Evolutionary conservation across 2,329 filamentous ascomycete genomes (phyloP), one percentile per base, ranked within the genome.

Genomic region (Hypoxylon sp.): DNA sequence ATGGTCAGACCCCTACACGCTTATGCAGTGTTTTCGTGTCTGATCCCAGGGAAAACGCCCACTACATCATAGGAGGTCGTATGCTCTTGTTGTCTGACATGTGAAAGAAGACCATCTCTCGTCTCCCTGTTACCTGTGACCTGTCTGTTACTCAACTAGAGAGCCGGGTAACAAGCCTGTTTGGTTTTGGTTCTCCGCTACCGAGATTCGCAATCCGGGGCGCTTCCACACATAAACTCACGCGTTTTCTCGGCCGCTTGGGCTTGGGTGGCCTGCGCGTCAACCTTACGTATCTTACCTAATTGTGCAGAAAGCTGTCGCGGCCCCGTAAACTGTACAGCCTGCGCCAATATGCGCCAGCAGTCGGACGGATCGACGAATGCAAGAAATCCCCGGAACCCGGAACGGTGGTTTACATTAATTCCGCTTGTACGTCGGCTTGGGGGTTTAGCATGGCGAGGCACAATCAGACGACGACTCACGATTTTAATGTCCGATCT

Each of bases 181-280:
- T 50, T 37, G 48, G 52, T 18, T n/a, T 38, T 31, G 33, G 15
- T 45, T 13, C 37, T 50, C 52, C 48, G 47, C 46, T 35, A 42
- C 48, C 38, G 48, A 58, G 43, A 52, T 58, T 46, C 31, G 37
- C 51, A 59, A 59, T 59, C 56, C 26, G 56, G 56, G 49, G 49
- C 49, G 15, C 35, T 24, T 47, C 13, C 29, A 10, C 7, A 31
- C 6, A 18, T 31, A 29, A 33, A 6, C 29, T 33, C 29, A 9
- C 11, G 11, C 4, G 15, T 33, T 33, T 9, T n/a, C n/a, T n/a
- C n/a, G n/a, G n/a, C n/a, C n/a, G n/a, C n/a, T n/a, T n/a, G n/a
- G n/a, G n/a, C n/a, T n/a, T n/a, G n/a, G n/a, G n/a, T n/a, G n/a
- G n/a, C n/a, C n/a, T n/a, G 29, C 29, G 5, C 29, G 29, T 33